A percentile compares a stretch with the other conserved stretches of the same genome.
Conservation (phyloP, 176 grass and related monocot genomes). For the Olyra latifolia region DNA sequence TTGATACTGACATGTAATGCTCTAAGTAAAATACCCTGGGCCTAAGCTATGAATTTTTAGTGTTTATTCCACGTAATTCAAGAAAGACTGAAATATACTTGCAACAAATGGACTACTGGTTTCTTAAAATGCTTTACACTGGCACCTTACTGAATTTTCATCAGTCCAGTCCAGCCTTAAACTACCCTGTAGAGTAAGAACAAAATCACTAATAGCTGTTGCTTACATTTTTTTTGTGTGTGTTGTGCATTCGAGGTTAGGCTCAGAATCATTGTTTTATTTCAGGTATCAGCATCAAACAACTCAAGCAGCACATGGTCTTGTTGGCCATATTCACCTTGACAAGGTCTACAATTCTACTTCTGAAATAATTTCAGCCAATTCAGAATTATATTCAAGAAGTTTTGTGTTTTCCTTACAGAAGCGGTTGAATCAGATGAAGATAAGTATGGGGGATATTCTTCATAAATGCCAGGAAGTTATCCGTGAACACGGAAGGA, state of each 20-base stretch:
- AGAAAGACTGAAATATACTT: neutral
- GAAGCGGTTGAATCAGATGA: constrained; percentile 51
- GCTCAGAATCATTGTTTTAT: constrained; percentile 23
- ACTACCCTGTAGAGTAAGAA: neutral
- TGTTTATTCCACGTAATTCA: neutral
- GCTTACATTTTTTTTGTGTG: neutral
- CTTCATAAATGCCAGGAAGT: constrained; percentile 54
- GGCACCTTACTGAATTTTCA: neutral
- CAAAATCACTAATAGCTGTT: neutral
- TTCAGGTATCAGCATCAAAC: constrained; percentile 55
- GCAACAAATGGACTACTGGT: neutral
- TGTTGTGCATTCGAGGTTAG: neutral
- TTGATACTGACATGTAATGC: neutral
- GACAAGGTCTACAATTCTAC: constrained; percentile 48
- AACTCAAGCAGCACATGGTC: constrained; percentile 38
- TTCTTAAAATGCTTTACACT: constrained; percentile 1
- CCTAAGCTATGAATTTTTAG: neutral
- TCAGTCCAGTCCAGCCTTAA: neutral
- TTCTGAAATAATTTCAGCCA: constrained; percentile 4
- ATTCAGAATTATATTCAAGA: constrained; percentile 20
- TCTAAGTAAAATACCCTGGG: neutral
- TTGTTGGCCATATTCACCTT: constrained; percentile 71
- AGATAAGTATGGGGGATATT: constrained; percentile 41
- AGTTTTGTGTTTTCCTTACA: constrained; percentile 23
- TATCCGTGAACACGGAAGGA: constrained; percentile 38